Base-by-base conservation (phyloP, 1,139 yeast species). In the Hemisphaericaspora xylofermentans region DNA sequence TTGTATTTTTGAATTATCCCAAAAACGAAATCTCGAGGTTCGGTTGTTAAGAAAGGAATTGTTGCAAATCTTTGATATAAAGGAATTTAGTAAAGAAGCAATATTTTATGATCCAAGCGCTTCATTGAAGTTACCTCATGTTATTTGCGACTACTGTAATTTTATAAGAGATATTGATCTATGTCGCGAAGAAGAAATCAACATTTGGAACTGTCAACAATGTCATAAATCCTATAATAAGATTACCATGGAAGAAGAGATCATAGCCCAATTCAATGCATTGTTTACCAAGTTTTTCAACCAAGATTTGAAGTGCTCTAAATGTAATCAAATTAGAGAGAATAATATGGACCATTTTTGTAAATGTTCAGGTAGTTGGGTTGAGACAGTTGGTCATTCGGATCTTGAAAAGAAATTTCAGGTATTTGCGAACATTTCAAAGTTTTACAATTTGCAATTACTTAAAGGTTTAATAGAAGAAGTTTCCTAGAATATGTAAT, bases 321-420 rank as follows among this genome's bases (percentile, higher is more conserved):
- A 86, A 58, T 94, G 98, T 63, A 73, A 77, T 32, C 78, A 74
- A 44, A 70, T 88, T 42, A 79, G 81, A 52, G 79, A 78, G 29
- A 83, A 79, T 52, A 84, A 85, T 49, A 71, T 94, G 77, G 78
- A 89, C 37, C 72, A 72, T 26, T 82, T 82, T 59, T 94, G 98
- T 61, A 67, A 76, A 29, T 94, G 98, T 60, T 89, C 98, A 0
- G 98, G 99, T 3, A 60, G 65, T 27, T 93, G 96, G 96, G 66
- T 63, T 1, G 84, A 80, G 41, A 80, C 88, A 0, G 58, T 82
- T 18, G 58, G 71, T 10, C 66, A 71, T 39, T 63, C 58, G 2
- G 75, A 71, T 0, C 58, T 88, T 6, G 64, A 68, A 25, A 65
- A 65, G 38, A 68, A 68, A 40, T 54, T 82, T 6, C 63, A 61